Conservation (phyloP, 495 filamentous ascomycete genomes). For the Podospora appendiculata region DNA sequence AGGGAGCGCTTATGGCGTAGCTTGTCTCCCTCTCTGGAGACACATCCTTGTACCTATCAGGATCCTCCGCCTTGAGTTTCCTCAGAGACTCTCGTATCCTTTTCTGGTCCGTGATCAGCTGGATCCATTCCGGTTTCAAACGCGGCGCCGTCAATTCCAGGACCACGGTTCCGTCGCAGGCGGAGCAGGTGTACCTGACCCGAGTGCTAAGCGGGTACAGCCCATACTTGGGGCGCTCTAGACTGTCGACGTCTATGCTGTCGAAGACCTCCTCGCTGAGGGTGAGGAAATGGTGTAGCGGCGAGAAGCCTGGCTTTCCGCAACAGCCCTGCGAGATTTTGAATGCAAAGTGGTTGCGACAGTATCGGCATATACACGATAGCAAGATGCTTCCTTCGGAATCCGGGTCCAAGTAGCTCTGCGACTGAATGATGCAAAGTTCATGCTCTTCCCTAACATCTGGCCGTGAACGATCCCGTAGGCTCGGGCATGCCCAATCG, state of each 20-base stretch:
- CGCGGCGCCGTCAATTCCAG: conserved; percentile 49
- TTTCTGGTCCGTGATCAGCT: conserved; percentile 48
- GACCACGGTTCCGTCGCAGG: conserved; percentile 13
- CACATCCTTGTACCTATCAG: conserved; percentile 50
- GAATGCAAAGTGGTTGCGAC: conserved; percentile 27
- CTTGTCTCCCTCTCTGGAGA: conserved; percentile 20
- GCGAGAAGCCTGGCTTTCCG: background rate
- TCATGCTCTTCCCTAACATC: conserved; percentile 13
- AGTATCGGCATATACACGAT: conserved; percentile 22
- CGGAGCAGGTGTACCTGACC: conserved; percentile 52
- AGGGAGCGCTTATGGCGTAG: conserved; percentile 41
- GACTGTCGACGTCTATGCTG: background rate
- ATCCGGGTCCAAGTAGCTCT: conserved; percentile 8
- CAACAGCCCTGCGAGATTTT: conserved; percentile 3
- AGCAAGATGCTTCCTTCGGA: conserved; percentile 2
- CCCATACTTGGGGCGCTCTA: background rate
- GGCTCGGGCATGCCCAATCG: conserved; percentile 6
- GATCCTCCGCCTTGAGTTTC: conserved; percentile 45
- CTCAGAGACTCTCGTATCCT: conserved; percentile 46
- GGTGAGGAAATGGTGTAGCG: conserved; percentile 19
- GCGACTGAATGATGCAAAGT: conserved; percentile 13
- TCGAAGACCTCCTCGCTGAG: background rate
- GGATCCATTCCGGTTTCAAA: conserved; percentile 39
- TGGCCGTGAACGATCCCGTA: conserved; percentile 7
- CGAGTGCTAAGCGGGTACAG: conserved; percentile 20